Evolutionary conservation across 345 rosid genomes (phyloP).

Genomic region (Dipteronia sinensis): DNA sequence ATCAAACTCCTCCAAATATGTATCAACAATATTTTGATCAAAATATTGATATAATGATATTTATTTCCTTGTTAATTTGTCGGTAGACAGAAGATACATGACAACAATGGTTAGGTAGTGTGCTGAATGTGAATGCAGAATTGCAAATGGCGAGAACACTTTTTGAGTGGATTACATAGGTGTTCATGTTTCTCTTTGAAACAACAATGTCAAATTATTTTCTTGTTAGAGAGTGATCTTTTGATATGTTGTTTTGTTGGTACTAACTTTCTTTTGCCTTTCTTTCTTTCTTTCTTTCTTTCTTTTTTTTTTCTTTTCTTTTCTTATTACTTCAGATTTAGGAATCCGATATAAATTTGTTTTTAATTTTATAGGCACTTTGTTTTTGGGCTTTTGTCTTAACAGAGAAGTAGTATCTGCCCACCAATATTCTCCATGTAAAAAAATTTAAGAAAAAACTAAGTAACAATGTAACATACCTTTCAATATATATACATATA

Average conservation of each 20-base stretch:
- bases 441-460: background rate
- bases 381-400: background rate
- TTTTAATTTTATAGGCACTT: no score
- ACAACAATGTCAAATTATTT: conserved; percentile 13
- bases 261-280: background rate
- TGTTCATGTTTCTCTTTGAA: conserved; percentile 18
- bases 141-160: background rate
- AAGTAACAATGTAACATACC: no score
- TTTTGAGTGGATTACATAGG: conserved; percentile 8
- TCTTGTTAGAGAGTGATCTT: background rate
- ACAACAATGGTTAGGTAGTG: background rate
- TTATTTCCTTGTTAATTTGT: no score
- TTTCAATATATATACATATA: no score
- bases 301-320: background rate
- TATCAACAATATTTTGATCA: no score
- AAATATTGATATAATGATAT: no score
- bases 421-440: background rate
- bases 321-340: no score
- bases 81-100: background rate
- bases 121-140: conserved; percentile 5
- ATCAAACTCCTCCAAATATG: no score
- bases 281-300: background rate
- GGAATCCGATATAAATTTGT: no score
- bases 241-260: background rate
- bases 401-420: background rate